phyloP scores from a whole-genome alignment of 2,329 filamentous ascomycete genomes.

The Paecilomyces niveus region DNA sequence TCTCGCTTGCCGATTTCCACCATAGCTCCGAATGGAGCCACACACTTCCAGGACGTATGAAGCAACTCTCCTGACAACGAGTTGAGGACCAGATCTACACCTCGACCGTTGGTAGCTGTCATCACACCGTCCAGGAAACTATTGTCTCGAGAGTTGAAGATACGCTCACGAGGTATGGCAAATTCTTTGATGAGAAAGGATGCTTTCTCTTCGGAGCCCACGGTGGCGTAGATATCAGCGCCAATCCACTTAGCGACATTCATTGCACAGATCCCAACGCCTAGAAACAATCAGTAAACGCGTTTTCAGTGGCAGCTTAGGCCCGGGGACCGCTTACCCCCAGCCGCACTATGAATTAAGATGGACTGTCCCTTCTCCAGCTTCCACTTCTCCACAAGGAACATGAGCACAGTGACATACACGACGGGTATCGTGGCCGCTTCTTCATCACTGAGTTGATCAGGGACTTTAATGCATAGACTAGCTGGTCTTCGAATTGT shows the following conservation, averaged over 20 bases:
- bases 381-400: too few relatives aligned
- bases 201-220: not conserved
- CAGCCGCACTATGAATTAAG: too few relatives aligned
- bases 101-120: slow-evolving; percentile 4
- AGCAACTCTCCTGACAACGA: slow-evolving; percentile 12
- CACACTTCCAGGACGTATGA: slow-evolving; percentile 20
- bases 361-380: too few relatives aligned
- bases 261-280: too few relatives aligned
- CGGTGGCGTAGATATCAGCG: not conserved
- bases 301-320: too few relatives aligned
- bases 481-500: too few relatives aligned
- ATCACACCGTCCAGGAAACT: slow-evolving; percentile 3
- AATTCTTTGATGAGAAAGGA: not conserved
- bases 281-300: too few relatives aligned
- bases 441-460: too few relatives aligned
- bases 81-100: slow-evolving; percentile 11
- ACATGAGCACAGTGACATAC: too few relatives aligned
- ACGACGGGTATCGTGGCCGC: too few relatives aligned
- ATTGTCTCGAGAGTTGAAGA: not conserved
- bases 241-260: not conserved
- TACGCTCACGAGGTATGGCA: not conserved
- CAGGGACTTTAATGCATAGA: too few relatives aligned
- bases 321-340: too few relatives aligned
- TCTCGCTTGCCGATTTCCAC: slow-evolving; percentile 23
- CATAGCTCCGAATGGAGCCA: slow-evolving; percentile 22